phyloP scores from a whole-genome alignment of 2,329 filamentous ascomycete genomes.

The Apiospora kogelbergensis region DNA sequence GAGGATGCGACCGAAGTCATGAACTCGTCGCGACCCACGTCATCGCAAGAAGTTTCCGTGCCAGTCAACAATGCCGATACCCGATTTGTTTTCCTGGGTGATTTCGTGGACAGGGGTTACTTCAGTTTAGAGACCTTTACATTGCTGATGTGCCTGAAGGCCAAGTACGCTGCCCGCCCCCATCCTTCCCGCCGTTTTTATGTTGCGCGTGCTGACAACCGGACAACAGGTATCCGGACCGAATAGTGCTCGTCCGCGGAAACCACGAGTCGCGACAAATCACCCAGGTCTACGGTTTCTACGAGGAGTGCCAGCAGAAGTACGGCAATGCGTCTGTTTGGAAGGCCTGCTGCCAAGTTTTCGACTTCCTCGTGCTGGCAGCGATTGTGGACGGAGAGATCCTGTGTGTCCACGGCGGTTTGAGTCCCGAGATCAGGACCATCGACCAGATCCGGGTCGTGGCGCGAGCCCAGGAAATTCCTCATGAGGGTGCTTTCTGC shows the following conservation, averaged over 20 bases:
- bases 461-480: slow-evolving; percentile 94
- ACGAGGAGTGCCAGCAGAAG: slow-evolving; percentile 96
- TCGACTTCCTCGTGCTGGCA: slow-evolving; percentile 93
- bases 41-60: slow-evolving; percentile 21
- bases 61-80: slow-evolving; percentile 43
- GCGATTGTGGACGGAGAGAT: slow-evolving; percentile 98
- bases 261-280: slow-evolving; percentile 98
- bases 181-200: background rate
- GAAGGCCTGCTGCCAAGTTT: slow-evolving; percentile 99
- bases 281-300: slow-evolving; percentile 98
- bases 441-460: slow-evolving; percentile 99
- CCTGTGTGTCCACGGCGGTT: slow-evolving; percentile 93
- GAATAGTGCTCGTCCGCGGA: slow-evolving; percentile 93
- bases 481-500: slow-evolving; percentile 97
- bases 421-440: slow-evolving; percentile 88
- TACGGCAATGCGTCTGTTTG: slow-evolving; percentile 99
- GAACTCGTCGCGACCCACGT: slow-evolving; percentile 32
- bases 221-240: slow-evolving; percentile 77
- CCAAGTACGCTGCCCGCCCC: slow-evolving; percentile 45
- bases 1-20: slow-evolving; percentile 42
- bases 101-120: slow-evolving; percentile 96
- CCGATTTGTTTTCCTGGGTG: slow-evolving; percentile 67
- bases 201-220: background rate
- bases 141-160: slow-evolving; percentile 91
- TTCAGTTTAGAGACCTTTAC: slow-evolving; percentile 99